These are phyloP conservation scores for Rubia peregrina DNA, from an alignment of 305 asterid species.

Conservation along the genomic window DNA sequence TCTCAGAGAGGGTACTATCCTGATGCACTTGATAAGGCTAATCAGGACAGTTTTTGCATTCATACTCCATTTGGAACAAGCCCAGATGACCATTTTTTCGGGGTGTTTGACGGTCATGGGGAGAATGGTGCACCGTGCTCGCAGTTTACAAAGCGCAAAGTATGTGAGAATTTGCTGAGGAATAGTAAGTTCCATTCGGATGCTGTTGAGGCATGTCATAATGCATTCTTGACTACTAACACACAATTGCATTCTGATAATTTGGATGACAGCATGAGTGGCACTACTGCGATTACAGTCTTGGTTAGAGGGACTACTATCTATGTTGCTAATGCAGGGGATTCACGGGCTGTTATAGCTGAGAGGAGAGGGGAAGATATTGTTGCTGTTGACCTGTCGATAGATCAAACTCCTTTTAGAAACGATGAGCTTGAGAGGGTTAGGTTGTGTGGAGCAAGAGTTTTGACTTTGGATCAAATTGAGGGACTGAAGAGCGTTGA, in stretches of 20 bases:
- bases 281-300: slow-evolving; percentile 86
- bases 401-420: slow-evolving; percentile 90
- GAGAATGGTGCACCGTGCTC: slow-evolving; percentile 93
- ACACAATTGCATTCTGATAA: slow-evolving; percentile 64
- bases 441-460: slow-evolving; percentile 94
- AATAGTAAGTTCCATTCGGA: slow-evolving; percentile 53
- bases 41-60: slow-evolving; percentile 94
- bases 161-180: slow-evolving; percentile 88
- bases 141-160: slow-evolving; percentile 65
- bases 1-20: slow-evolving; percentile 98
- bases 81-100: slow-evolving; percentile 73
- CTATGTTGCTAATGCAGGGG: slow-evolving; percentile 85
- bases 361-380: slow-evolving; percentile 64
- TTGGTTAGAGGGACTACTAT: slow-evolving; percentile 69
- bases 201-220: slow-evolving; percentile 76
- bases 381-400: slow-evolving; percentile 78
- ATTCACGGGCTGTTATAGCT: slow-evolving; percentile 86
- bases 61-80: slow-evolving; percentile 85
- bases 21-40: slow-evolving; percentile 92
- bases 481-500: slow-evolving; percentile 85
- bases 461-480: slow-evolving; percentile 94
- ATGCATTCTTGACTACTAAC: slow-evolving; percentile 72
- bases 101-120: slow-evolving; percentile 98
- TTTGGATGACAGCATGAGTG: slow-evolving; percentile 96
- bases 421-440: slow-evolving; percentile 82